Percentiles rank a stretch among this genome's conserved stretches.
phyloP scores from a whole-genome alignment of 129 eudicot genomes.

The Centaurea solstitialis region DNA sequence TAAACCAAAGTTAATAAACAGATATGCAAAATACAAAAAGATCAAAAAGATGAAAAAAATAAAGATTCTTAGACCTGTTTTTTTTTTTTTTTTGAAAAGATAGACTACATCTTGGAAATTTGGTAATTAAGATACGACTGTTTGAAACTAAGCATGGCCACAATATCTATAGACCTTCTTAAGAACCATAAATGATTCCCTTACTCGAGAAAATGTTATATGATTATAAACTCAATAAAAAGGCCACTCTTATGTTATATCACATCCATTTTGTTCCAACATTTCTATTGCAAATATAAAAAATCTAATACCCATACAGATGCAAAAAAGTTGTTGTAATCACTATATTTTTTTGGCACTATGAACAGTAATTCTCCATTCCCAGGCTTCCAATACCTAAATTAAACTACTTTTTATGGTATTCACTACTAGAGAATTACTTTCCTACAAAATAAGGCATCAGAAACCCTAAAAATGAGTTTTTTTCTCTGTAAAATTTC shows the following conservation, averaged over 20 bases:
- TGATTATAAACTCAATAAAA: not conserved
- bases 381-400: not conserved
- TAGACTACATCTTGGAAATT: too few relatives aligned
- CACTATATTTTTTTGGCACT: not conserved
- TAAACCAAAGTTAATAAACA: not conserved
- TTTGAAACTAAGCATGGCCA: too few relatives aligned
- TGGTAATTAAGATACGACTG: too few relatives aligned
- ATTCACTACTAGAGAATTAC: not conserved
- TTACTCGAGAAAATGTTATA: not conserved
- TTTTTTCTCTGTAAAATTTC: too few relatives aligned
- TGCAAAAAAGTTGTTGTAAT: not conserved
- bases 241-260: not conserved
- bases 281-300: not conserved
- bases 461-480: too few relatives aligned
- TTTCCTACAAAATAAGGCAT: too few relatives aligned
- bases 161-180: too few relatives aligned
- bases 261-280: not conserved
- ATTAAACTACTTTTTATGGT: not conserved
- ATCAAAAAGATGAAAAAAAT: not conserved
- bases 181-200: not conserved
- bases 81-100: too few relatives aligned
- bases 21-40: not conserved
- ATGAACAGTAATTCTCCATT: not conserved
- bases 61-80: not conserved
- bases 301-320: not conserved